These are phyloP conservation scores for Choiromyces venosus DNA, from an alignment of 495 filamentous ascomycete genomes.

Conservation along the genomic window DNA sequence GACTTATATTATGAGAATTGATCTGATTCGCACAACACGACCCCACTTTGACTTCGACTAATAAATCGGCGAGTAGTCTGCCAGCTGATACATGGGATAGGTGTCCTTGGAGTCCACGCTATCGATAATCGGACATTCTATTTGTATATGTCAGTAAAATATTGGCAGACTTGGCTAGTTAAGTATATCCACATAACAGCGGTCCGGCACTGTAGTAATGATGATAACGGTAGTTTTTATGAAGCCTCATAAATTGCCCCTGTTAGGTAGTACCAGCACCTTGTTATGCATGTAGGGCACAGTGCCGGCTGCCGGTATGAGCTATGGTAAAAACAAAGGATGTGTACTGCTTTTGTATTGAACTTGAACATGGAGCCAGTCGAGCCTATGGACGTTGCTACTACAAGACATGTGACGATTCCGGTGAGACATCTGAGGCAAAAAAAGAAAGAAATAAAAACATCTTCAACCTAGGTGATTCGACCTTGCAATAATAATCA, in stretches of 20 bases:
- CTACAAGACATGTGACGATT: background rate
- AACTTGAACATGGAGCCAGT: background rate
- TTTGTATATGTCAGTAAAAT: background rate
- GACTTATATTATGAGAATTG: background rate
- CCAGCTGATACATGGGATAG: background rate
- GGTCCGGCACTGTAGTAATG: background rate
- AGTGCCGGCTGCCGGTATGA: background rate
- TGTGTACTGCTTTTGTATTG: background rate
- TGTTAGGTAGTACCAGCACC: background rate
- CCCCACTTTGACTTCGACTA: background rate
- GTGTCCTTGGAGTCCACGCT: background rate
- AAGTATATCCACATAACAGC: background rate
- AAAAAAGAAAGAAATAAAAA: background rate
- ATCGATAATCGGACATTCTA: background rate
- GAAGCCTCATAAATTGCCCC: background rate
- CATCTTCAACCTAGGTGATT: background rate
- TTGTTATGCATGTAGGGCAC: background rate
- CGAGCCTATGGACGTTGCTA: background rate
- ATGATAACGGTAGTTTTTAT: background rate
- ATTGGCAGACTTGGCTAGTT: background rate
- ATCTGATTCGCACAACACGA: background rate
- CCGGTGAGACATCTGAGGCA: background rate
- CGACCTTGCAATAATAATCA: background rate
- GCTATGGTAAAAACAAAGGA: background rate
- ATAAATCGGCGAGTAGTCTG: background rate